Conservation (phyloP, 129 eudicot genomes). For the Flaveria linearis region DNA sequence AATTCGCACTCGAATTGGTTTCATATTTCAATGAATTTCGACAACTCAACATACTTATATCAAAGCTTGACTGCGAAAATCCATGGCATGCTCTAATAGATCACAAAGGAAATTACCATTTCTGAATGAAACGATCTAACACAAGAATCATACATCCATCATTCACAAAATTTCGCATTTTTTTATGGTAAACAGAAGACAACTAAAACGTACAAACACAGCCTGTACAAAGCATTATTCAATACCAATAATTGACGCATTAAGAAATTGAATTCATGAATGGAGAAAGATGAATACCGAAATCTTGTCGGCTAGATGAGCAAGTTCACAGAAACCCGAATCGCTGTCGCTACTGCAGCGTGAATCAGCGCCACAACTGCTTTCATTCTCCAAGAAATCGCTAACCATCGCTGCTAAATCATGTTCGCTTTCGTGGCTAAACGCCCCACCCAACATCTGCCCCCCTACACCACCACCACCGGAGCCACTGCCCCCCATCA, state of each 20-base stretch:
- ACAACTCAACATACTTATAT: not conserved
- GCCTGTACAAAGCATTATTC: not conserved
- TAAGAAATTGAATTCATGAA: not conserved
- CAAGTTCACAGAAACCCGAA: slow-evolving; percentile 70
- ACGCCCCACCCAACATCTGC: slow-evolving; percentile 36
- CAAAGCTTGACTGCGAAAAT: not conserved
- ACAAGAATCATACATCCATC: not conserved
- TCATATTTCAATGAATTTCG: no score
- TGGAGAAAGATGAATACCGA: slow-evolving; percentile 42
- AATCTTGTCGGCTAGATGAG: slow-evolving; percentile 69
- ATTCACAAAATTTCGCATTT: not conserved
- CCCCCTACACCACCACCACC: slow-evolving; percentile 37
- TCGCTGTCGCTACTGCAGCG: slow-evolving; percentile 84
- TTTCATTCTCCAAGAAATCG: slow-evolving; percentile 76
- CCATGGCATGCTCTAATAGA: not conserved
- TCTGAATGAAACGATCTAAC: not conserved
- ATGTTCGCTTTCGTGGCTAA: slow-evolving; percentile 85
- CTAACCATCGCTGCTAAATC: slow-evolving; percentile 87
- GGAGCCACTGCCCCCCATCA: slow-evolving; percentile 41
- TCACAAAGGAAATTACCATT: not conserved
- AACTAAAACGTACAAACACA: not conserved
- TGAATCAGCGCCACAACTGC: slow-evolving; percentile 71
- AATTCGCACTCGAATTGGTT: no score
- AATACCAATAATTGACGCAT: slow-evolving; percentile 20
- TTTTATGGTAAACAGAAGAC: not conserved